These are phyloP conservation scores for Lactarius psammicola DNA, from an alignment of 768 basidiomycete genomes.

Conservation along the genomic window DNA sequence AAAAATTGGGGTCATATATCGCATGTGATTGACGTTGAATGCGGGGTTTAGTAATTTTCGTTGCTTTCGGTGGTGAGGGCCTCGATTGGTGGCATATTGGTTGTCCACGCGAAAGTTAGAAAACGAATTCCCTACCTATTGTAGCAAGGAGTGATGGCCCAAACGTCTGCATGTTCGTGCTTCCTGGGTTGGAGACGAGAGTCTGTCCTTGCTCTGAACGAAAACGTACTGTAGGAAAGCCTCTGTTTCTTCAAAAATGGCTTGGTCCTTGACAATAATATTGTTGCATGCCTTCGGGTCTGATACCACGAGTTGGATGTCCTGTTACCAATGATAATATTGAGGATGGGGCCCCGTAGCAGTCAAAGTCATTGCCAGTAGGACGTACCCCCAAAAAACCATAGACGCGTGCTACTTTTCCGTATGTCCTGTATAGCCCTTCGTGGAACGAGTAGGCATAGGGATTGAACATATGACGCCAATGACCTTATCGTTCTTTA, in stretches of 20 bases:
- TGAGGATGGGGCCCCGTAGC: too few species aligned
- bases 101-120: background rate
- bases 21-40: constrained; percentile 30
- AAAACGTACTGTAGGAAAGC: background rate
- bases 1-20: constrained; percentile 29
- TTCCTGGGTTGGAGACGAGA: background rate
- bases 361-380: too few species aligned
- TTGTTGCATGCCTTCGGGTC: constrained; percentile 13
- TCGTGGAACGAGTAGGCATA: too few species aligned
- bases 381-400: too few species aligned
- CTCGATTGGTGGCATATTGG: background rate
- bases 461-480: too few species aligned
- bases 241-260: background rate
- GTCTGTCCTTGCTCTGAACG: too few species aligned
- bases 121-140: background rate
- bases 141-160: constrained; percentile 13
- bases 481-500: too few species aligned
- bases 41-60: constrained; percentile 23
- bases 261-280: constrained; percentile 10
- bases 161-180: background rate
- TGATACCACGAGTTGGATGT: constrained; percentile 11
- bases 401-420: too few species aligned
- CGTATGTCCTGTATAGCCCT: too few species aligned
- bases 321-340: background rate
- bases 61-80: constrained; percentile 12